These are phyloP conservation scores for Zasmidium citrigriseum DNA, from an alignment of 2,329 filamentous ascomycete genomes.

Conservation along the genomic window DNA sequence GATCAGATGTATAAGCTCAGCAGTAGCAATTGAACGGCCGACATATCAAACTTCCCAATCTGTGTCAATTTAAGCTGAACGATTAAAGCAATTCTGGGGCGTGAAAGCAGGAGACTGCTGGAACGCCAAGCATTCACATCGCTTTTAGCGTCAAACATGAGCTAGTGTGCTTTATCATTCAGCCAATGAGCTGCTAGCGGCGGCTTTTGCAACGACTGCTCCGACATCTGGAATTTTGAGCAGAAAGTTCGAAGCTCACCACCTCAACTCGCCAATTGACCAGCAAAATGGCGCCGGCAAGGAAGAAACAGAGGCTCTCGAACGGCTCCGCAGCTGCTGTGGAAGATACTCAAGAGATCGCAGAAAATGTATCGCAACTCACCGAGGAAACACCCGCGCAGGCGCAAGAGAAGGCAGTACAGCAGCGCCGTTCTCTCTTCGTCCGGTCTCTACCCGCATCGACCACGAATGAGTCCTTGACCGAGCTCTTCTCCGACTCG, in stretches of 20 bases:
- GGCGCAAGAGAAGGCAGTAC: constrained; percentile 22
- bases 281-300: constrained; percentile 30
- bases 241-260: neutral
- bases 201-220: neutral
- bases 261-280: neutral
- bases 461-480: constrained; percentile 78
- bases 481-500: constrained; percentile 88
- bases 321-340: constrained; percentile 27
- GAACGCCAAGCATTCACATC: too few relatives aligned
- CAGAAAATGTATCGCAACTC: neutral
- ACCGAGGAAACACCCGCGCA: constrained; percentile 9
- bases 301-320: constrained; percentile 34
- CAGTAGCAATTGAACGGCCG: neutral
- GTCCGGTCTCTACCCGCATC: constrained; percentile 79
- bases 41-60: too few relatives aligned
- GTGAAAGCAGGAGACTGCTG: too few relatives aligned
- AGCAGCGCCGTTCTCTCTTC: constrained; percentile 65
- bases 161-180: neutral
- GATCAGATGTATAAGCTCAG: neutral
- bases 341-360: constrained; percentile 11
- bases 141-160: too few relatives aligned
- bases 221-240: neutral
- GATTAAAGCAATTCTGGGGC: too few relatives aligned
- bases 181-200: neutral
- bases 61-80: too few relatives aligned